Conservation (phyloP, 495 filamentous ascomycete genomes). For the Penicillium simplicissimum region DNA sequence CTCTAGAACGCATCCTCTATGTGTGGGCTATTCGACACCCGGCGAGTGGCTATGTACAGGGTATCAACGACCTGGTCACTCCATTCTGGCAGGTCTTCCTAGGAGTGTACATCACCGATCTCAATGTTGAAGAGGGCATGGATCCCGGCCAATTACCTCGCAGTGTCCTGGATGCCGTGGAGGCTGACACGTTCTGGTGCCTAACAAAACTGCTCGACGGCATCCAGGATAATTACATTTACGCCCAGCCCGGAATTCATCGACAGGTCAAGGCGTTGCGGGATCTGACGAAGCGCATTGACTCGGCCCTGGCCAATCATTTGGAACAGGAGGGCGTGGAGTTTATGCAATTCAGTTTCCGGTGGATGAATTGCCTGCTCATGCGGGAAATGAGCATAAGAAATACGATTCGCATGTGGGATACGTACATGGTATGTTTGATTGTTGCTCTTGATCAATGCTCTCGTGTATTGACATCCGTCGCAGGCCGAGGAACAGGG, state of each 20-base stretch:
- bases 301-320: constrained; percentile 80
- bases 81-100: constrained; percentile 98
- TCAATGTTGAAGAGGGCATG: constrained; percentile 91
- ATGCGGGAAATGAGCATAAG: constrained; percentile 96
- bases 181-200: constrained; percentile 98
- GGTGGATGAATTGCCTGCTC: constrained; percentile 99
- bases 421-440: constrained; percentile 88
- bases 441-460: neutral
- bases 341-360: constrained; percentile 98
- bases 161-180: constrained; percentile 91
- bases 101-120: constrained; percentile 87
- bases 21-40: constrained; percentile 98
- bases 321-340: constrained; percentile 88
- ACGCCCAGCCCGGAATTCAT: constrained; percentile 94
- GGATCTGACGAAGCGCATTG: constrained; percentile 88
- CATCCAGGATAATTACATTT: constrained; percentile 98
- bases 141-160: constrained; percentile 91
- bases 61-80: constrained; percentile 96
- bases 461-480: constrained; percentile 21
- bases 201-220: constrained; percentile 94
- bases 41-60: constrained; percentile 95
- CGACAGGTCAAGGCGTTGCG: constrained; percentile 85
- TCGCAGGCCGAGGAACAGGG: constrained; percentile 92
- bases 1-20: constrained; percentile 90
- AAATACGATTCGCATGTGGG: constrained; percentile 98